Conservation (phyloP, 179 eudicot species). For the Spinacia oleracea region DNA sequence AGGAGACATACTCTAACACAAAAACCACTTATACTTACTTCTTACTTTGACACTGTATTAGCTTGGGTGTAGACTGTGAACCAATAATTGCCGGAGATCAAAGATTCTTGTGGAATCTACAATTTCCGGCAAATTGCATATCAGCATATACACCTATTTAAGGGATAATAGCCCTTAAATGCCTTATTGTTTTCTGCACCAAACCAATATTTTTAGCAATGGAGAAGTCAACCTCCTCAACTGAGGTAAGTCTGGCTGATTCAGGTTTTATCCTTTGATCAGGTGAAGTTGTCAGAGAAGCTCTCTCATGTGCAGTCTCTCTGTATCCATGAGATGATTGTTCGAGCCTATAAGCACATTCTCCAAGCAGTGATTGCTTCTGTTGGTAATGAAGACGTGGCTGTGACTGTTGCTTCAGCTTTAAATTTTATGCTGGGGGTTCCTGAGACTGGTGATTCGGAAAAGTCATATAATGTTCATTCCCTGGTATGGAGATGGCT, state of each 20-base stretch:
- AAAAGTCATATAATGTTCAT: slow-evolving; percentile 50
- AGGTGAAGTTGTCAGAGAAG: slow-evolving; percentile 98
- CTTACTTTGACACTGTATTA: not conserved
- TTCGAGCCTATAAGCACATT: slow-evolving; percentile 96
- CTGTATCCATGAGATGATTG: slow-evolving; percentile 99
- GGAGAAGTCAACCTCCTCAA: not conserved
- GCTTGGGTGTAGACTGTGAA: not conserved
- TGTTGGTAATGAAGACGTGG: slow-evolving; percentile 60
- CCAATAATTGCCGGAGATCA: not conserved
- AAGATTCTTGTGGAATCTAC: not conserved
- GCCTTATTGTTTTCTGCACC: not conserved
- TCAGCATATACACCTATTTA: not conserved
- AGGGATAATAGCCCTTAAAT: not conserved
- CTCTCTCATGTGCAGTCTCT: slow-evolving; percentile 98
- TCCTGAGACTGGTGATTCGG: slow-evolving; percentile 46
- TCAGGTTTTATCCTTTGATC: slow-evolving; percentile 31
- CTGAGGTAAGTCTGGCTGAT: slow-evolving; percentile 14
- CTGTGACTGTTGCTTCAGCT: slow-evolving; percentile 76
- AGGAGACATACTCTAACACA: too few relatives aligned
- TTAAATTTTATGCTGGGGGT: slow-evolving; percentile 88
- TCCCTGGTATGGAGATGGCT: slow-evolving; percentile 78
- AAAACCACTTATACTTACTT: not conserved
- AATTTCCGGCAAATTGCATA: too few relatives aligned
- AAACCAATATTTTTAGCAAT: not conserved
- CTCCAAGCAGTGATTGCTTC: slow-evolving; percentile 93